Evolutionary conservation across 208 protist species (phyloP).

Genomic region (Naegleria fowleri): DNA sequence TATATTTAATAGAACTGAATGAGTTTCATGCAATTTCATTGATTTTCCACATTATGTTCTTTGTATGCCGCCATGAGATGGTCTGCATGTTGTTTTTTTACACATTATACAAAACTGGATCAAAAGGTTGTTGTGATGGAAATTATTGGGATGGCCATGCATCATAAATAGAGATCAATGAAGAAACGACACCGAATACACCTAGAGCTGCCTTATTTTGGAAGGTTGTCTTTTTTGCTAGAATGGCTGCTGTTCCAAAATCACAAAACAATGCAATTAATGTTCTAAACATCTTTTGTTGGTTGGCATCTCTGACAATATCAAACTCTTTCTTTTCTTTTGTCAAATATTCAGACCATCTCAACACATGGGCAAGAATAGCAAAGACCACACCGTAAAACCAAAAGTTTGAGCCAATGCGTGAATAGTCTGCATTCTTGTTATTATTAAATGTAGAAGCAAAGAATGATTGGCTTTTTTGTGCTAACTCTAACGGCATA

Average conservation of each 20-base stretch:
- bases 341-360: background rate
- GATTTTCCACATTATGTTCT: too few relatives aligned
- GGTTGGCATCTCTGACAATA: background rate
- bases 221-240: background rate
- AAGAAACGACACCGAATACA: background rate
- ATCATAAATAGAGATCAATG: background rate
- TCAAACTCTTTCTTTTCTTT: background rate
- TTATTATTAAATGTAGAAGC: background rate
- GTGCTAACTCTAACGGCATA: background rate
- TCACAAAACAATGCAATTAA: background rate
- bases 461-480: background rate
- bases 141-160: background rate
- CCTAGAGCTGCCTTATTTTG: background rate
- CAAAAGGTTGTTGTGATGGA: too few relatives aligned
- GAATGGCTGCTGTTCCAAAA: background rate
- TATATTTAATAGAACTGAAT: background rate
- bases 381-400: background rate
- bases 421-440: background rate
- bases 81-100: too few relatives aligned
- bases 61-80: too few relatives aligned
- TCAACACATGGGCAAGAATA: background rate
- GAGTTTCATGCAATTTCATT: too few relatives aligned
- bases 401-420: background rate
- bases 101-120: too few relatives aligned
- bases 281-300: background rate